Evolutionary conservation across 768 basidiomycete genomes (phyloP), one percentile per base, ranked within the genome.

Genomic region (Dendrothele bispora): DNA sequence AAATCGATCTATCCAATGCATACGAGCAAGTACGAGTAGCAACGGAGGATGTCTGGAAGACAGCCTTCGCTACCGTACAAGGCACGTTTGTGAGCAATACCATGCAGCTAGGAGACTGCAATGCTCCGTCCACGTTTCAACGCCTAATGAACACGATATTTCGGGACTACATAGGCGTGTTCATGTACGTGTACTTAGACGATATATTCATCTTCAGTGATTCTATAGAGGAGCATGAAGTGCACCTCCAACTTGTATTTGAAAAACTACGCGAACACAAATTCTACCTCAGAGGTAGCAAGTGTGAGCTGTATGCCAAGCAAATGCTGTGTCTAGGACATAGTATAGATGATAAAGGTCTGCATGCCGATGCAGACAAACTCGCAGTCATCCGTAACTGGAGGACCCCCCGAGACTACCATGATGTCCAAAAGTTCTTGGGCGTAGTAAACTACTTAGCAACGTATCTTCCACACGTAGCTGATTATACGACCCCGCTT

Each of bases 171-270:
- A 55, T 72, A 0, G 64, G 67, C 0, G 15, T 30, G 8, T 67
- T 62, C 44, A 39, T 71, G 2, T 59, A 70, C 18, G 60, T 62
- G 1, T 71, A 69, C 46, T 43, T 72, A 2, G 67, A 72, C 40
- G 62, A 71, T 42, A 62, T 72, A 0, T 63, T 68, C 26, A 48
- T 69, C 0, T 69, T 49, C 52, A 62, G 62, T 6, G 43, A 61
- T 17, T 52, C 61, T 0, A 40, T 66, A 2, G 55, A 61, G 10
- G 69, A 67, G 0, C 68, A 71, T 37, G 50, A 59, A 14, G 15
- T 50, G 1, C 57, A 67, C 49, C 46, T 72, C 1, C 20, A 39
- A 3, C 25, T 53, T 2, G 55, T 69, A 3, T 56, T 72, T 28
- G 43, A 51, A 0, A 52, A 42, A 0, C 55, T 73, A 34, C 30